Evolutionary conservation across 2,329 filamentous ascomycete genomes (phyloP).

Genomic region (Sclerotinia nivalis): DNA sequence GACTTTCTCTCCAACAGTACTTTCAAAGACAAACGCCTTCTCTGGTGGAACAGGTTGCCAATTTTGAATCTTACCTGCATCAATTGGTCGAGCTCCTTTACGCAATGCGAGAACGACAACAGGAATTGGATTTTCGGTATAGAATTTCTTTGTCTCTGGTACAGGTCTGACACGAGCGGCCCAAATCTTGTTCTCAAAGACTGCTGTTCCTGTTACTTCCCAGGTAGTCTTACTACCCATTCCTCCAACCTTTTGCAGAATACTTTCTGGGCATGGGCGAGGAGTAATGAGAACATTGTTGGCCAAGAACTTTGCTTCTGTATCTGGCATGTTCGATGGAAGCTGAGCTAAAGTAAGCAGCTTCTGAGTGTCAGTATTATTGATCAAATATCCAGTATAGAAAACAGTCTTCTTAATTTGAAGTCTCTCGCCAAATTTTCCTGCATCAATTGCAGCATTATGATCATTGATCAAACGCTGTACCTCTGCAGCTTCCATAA

Average conservation of each 20-base stretch:
- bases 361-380: slow-evolving; percentile 67
- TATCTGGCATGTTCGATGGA: slow-evolving; percentile 60
- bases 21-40: slow-evolving; percentile 75
- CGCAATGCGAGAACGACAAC: slow-evolving; percentile 81
- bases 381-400: slow-evolving; percentile 90
- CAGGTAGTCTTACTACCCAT: slow-evolving; percentile 81
- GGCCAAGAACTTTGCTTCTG: slow-evolving; percentile 77
- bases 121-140: slow-evolving; percentile 78
- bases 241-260: slow-evolving; percentile 82
- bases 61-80: slow-evolving; percentile 77
- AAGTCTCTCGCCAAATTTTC: slow-evolving; percentile 50
- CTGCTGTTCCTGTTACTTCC: slow-evolving; percentile 76
- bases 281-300: slow-evolving; percentile 91
- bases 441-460: slow-evolving; percentile 60
- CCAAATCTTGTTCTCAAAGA: slow-evolving; percentile 81
- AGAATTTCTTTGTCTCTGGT: slow-evolving; percentile 63
- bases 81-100: slow-evolving; percentile 72
- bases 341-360: slow-evolving; percentile 70
- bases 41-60: slow-evolving; percentile 77
- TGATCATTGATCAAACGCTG: slow-evolving; percentile 89
- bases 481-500: slow-evolving; percentile 77
- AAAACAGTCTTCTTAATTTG: slow-evolving; percentile 84
- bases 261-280: slow-evolving; percentile 67
- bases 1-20: slow-evolving; percentile 82
- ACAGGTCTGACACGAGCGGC: slow-evolving; percentile 77